A percentile compares a stretch with the other conserved stretches of the same genome.
phyloP scores from a whole-genome alignment of 139 green algal genomes.

The Closterium sp. region DNA sequence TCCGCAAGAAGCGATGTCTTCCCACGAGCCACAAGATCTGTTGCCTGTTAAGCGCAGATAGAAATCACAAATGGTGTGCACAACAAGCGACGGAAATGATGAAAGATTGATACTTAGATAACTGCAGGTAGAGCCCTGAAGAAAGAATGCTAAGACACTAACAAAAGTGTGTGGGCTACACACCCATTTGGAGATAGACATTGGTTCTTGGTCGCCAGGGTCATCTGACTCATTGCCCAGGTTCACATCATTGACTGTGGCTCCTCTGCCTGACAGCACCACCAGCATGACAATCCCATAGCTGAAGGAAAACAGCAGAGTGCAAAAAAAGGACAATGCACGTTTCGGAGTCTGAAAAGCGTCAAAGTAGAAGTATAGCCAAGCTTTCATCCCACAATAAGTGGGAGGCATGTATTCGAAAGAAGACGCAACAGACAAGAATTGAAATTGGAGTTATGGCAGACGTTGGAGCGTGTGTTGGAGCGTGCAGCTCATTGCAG shows the following conservation, averaged over 20 bases:
- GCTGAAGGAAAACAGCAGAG: neutral
- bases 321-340: no score
- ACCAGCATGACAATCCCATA: neutral
- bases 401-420: no score
- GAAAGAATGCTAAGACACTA: neutral
- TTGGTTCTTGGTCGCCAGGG: neutral
- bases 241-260: neutral
- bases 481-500: no score
- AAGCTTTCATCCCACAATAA: no score
- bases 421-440: no score
- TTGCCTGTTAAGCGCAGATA: neutral
- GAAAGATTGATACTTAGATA: neutral
- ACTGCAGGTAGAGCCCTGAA: neutral
- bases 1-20: neutral
- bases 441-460: no score
- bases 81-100: neutral
- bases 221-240: no score
- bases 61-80: neutral
- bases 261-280: neutral
- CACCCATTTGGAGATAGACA: neutral
- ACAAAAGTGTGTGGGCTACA: neutral
- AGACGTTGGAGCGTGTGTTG: no score
- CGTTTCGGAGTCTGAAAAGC: no score
- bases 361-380: neutral
- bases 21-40: neutral